Conservation (phyloP, 2,329 filamentous ascomycete genomes). For the Teratosphaeria viscida region DNA sequence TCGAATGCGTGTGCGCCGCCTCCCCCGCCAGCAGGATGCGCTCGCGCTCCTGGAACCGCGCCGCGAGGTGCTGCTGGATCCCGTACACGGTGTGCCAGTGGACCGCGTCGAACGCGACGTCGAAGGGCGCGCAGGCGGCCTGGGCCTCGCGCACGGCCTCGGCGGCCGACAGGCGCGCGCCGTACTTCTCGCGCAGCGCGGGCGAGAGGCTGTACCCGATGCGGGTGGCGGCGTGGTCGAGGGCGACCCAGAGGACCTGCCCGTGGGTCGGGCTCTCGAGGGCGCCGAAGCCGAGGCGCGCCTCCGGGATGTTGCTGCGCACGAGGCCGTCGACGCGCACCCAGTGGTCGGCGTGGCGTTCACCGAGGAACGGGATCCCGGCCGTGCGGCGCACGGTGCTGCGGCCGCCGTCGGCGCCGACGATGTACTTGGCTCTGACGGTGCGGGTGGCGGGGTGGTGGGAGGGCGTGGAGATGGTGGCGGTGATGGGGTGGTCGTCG, state of each 20-base stretch:
- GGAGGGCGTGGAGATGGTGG: background rate
- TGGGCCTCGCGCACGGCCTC: conserved; percentile 31
- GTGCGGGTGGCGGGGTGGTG: background rate
- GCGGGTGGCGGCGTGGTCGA: conserved; percentile 44
- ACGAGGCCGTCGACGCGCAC: conserved; percentile 43
- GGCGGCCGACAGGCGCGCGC: conserved; percentile 21
- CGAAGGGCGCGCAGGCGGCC: conserved; percentile 29
- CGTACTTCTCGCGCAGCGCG: conserved; percentile 28
- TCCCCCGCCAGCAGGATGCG: conserved; percentile 25
- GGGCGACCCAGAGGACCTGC: conserved; percentile 45
- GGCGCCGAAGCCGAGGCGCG: conserved; percentile 35
- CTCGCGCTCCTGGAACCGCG: conserved; percentile 19
- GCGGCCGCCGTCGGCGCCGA: conserved; percentile 43
- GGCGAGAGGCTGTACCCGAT: conserved; percentile 45
- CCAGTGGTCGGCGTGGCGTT: conserved; percentile 42
- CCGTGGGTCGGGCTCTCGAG: conserved; percentile 45
- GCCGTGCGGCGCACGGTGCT: conserved; percentile 39
- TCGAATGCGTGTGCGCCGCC: conserved; percentile 26
- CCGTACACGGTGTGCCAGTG: conserved; percentile 36
- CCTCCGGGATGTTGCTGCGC: conserved; percentile 40
- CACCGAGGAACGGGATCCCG: conserved; percentile 41
- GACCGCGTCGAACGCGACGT: conserved; percentile 28
- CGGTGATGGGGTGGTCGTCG: background rate
- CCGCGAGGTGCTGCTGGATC: conserved; percentile 28
- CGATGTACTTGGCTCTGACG: conserved; percentile 30